Conservation (phyloP, 2,329 filamentous ascomycete genomes). For the Claviceps humidiphila region DNA sequence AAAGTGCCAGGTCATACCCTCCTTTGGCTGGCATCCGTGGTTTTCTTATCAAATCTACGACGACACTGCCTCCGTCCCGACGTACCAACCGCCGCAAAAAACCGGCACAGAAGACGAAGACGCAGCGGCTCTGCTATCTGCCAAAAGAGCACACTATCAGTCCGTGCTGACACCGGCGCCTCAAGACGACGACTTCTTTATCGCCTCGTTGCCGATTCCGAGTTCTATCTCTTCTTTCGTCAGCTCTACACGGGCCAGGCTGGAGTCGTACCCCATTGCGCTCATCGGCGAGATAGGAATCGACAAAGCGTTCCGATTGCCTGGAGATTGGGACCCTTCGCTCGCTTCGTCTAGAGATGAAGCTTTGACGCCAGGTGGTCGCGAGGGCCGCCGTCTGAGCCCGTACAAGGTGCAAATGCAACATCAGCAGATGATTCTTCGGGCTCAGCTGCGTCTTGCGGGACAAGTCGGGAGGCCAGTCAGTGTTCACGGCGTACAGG, state of each 20-base stretch:
- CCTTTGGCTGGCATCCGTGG: conserved; percentile 86
- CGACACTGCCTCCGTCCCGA: conserved; percentile 29
- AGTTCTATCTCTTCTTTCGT: conserved; percentile 45
- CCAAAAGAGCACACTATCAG: conserved; percentile 48
- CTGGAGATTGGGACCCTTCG: conserved; percentile 38
- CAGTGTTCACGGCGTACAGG: conserved; percentile 63
- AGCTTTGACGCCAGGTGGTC: conserved; percentile 50
- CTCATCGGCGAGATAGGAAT: conserved; percentile 68
- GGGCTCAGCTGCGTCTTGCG: conserved; percentile 57
- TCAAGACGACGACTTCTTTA: conserved; percentile 32
- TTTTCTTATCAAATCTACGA: conserved; percentile 67
- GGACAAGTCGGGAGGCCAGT: conserved; percentile 52
- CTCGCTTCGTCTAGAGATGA: conserved; percentile 14
- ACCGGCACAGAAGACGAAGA: conserved; percentile 10
- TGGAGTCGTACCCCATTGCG: conserved; percentile 46
- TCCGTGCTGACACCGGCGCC: conserved; percentile 47
- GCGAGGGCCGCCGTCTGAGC: conserved; percentile 55
- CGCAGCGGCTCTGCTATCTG: conserved; percentile 12
- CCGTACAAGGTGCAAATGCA: conserved; percentile 53
- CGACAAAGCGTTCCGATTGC: conserved; percentile 65
- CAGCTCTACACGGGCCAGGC: conserved; percentile 37
- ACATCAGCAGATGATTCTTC: conserved; percentile 56
- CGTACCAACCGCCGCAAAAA: conserved; percentile 17
- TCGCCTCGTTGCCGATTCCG: conserved; percentile 43
- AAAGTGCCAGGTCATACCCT: conserved; percentile 36